These are phyloP conservation scores for Fusarium sp. DNA, from an alignment of 2,329 filamentous ascomycete genomes.

Conservation along the genomic window DNA sequence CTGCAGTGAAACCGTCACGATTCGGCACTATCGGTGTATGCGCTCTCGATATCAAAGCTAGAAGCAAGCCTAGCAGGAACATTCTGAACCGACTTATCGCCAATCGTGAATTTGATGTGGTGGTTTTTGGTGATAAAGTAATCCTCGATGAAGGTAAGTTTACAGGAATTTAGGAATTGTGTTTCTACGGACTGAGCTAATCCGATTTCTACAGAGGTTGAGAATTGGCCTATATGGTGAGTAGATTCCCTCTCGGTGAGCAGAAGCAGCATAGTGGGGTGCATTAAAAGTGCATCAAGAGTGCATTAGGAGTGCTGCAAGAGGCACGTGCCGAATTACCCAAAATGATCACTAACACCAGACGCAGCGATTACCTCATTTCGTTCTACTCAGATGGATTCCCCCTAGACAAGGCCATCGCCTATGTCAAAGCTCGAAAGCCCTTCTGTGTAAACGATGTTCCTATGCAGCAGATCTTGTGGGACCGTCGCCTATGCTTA, in stretches of 20 bases:
- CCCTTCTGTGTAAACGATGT: conserved; percentile 98
- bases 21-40: conserved; percentile 88
- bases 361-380: conserved; percentile 85
- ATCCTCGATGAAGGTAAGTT: conserved; percentile 87
- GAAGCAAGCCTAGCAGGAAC: conserved; percentile 96
- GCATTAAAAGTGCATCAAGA: conserved; percentile 29
- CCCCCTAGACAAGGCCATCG: conserved; percentile 95
- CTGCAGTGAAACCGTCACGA: conserved; percentile 67
- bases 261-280: conserved; percentile 53
- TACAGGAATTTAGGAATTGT: conserved; percentile 7
- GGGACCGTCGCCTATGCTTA: conserved; percentile 93
- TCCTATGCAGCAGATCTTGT: conserved; percentile 96
- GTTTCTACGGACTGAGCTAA: conserved; percentile 28
- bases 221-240: conserved; percentile 93
- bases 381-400: conserved; percentile 99
- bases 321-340: conserved; percentile 47
- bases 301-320: conserved; percentile 35
- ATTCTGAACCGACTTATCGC: conserved; percentile 93
- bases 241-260: conserved; percentile 55
- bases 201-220: conserved; percentile 70
- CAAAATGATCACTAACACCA: conserved; percentile 40
- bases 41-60: conserved; percentile 93
- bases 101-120: conserved; percentile 93
- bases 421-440: conserved; percentile 91
- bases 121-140: conserved; percentile 98